Conservation (phyloP, 306 rosid species). For the Rosa chinensis region DNA sequence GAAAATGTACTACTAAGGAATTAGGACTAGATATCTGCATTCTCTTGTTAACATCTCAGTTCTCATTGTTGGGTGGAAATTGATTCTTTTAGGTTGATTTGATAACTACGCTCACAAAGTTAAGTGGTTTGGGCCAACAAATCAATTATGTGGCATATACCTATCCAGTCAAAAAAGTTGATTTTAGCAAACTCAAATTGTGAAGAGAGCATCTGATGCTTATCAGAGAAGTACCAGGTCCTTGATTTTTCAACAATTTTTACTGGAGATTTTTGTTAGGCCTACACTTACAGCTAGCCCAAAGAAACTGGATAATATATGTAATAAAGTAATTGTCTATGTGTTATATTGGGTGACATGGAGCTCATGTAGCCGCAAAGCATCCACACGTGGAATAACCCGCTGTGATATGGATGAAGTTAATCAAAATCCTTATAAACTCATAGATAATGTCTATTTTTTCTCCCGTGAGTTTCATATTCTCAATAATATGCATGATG, state of each 20-base stretch:
- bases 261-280: background rate
- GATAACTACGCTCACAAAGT: conserved; percentile 77
- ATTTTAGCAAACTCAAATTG: conserved; percentile 76
- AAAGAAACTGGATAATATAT: background rate
- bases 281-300: background rate
- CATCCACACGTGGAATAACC: too few species aligned
- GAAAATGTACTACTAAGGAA: background rate
- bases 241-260: background rate
- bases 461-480: too few species aligned
- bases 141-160: conserved; percentile 88
- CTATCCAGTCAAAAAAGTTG: conserved; percentile 58
- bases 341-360: too few species aligned
- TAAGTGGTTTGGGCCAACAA: conserved; percentile 75
- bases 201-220: conserved; percentile 30
- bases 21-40: background rate
- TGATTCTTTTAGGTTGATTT: conserved; percentile 74
- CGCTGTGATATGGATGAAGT: too few species aligned
- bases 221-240: background rate
- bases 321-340: too few species aligned
- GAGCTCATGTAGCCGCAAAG: too few species aligned
- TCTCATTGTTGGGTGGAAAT: conserved; percentile 23
- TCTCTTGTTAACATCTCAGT: background rate
- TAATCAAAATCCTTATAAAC: too few species aligned
- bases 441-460: too few species aligned
- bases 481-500: too few species aligned